A percentile compares a stretch with the other conserved stretches of the same genome.
Evolutionary conservation across 768 basidiomycete species (phyloP).

Genomic region (Galerina sulciceps): DNA sequence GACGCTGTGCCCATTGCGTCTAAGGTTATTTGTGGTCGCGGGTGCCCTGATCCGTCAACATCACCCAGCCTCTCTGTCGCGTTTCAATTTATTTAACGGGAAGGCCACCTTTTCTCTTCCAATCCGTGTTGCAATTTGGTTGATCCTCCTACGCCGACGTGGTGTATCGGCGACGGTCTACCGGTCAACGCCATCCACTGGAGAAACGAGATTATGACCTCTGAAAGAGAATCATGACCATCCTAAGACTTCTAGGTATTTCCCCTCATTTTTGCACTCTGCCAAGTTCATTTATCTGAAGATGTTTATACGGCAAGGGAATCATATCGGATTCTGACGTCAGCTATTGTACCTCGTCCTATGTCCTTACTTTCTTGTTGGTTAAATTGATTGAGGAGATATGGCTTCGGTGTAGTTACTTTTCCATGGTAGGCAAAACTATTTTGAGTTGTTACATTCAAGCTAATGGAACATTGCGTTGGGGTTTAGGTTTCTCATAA

Average conservation of each 20-base stretch:
- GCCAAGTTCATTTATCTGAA: too few relatives aligned
- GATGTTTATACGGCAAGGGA: conserved; percentile 26
- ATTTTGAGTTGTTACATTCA: not conserved
- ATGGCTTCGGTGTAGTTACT: conserved; percentile 44
- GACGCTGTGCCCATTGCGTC: not conserved
- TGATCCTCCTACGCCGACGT: conserved; percentile 41
- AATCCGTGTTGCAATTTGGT: conserved; percentile 38
- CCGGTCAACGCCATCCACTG: conserved; percentile 11
- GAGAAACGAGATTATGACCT: conserved; percentile 32
- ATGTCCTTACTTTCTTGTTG: conserved; percentile 15
- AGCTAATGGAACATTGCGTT: conserved; percentile 8
- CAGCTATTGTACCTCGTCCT: conserved; percentile 66
- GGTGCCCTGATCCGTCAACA: not conserved
- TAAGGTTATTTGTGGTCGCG: conserved; percentile 13
- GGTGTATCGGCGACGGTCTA: conserved; percentile 47
- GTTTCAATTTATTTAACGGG: conserved; percentile 10
- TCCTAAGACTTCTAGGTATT: conserved; percentile 13
- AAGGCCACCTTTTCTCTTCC: conserved; percentile 26
- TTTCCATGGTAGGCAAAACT: conserved; percentile 54
- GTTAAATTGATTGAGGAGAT: not conserved
- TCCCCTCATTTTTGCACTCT: not conserved
- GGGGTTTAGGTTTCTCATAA: conserved; percentile 63
- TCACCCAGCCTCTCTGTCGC: too few relatives aligned
- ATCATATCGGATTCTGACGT: conserved; percentile 56
- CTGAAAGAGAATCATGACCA: conserved; percentile 37